Evolutionary conservation across 192 early-diverging fungal genomes (phyloP).

Genomic region (Polychytrium aggregatum): DNA sequence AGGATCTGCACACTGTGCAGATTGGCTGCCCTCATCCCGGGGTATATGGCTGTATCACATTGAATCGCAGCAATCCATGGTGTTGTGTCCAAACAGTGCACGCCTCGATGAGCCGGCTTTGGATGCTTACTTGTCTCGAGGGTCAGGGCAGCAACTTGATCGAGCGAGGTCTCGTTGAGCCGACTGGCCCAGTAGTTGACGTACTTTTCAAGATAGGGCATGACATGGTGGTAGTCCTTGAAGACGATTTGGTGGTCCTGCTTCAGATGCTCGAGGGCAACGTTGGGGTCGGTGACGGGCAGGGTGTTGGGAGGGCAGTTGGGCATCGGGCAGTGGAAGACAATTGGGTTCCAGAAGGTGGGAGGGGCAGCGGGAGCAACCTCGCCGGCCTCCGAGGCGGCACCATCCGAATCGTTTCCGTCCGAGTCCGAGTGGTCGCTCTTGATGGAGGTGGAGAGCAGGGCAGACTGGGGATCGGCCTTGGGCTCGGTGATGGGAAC

Average conservation of each 20-base stretch:
- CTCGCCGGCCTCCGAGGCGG: no score
- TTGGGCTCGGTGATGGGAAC: no score
- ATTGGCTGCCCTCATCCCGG: no score
- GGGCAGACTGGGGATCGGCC: no score
- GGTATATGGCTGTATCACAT: no score
- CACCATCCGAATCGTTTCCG: no score
- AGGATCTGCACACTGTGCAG: no score
- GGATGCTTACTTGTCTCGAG: neutral
- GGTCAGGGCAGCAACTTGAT: constrained; percentile 7
- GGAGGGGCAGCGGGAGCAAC: no score
- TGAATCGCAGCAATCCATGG: no score
- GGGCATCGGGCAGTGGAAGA: constrained; percentile 59
- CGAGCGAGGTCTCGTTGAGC: constrained; percentile 17
- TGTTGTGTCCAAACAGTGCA: neutral
- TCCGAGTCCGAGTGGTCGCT: no score
- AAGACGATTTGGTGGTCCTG: constrained; percentile 51
- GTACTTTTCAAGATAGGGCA: constrained; percentile 65
- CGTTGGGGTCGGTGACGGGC: constrained; percentile 47
- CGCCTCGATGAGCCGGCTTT: neutral
- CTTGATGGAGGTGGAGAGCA: no score
- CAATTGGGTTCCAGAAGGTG: constrained; percentile 27
- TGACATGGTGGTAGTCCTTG: constrained; percentile 65
- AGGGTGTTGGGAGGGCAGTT: constrained; percentile 28
- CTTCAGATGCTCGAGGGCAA: constrained; percentile 54
- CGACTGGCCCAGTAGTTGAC: constrained; percentile 58